Conservation (phyloP, 2,329 filamentous ascomycete species). For the Cercospora janseana region DNA sequence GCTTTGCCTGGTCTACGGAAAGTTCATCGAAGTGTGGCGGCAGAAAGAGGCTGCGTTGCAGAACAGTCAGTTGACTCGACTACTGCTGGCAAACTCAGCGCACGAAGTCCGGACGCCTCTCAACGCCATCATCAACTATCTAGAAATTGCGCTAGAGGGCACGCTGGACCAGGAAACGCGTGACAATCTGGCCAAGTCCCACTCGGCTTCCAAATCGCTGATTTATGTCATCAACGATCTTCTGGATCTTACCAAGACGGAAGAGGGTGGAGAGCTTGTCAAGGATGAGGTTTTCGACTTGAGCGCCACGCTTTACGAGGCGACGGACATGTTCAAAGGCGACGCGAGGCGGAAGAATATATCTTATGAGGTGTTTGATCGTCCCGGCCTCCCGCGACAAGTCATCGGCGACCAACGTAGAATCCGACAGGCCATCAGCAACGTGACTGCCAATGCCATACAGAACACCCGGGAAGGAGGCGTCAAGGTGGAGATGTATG, state of each 20-base stretch:
- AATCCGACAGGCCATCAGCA: constrained; percentile 78
- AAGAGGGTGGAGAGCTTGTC: constrained; percentile 74
- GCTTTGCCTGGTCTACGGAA: constrained; percentile 81
- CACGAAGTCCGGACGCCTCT: constrained; percentile 88
- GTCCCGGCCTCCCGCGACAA: constrained; percentile 65
- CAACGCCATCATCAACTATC: constrained; percentile 92
- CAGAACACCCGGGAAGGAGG: constrained; percentile 69
- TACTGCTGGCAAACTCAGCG: constrained; percentile 82
- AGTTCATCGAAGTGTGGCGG: constrained; percentile 89
- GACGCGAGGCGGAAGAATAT: constrained; percentile 77
- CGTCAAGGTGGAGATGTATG: constrained; percentile 69
- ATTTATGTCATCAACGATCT: constrained; percentile 95
- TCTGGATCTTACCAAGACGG: constrained; percentile 81
- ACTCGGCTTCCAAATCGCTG: constrained; percentile 86
- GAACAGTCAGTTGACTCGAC: constrained; percentile 72
- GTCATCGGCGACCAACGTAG: constrained; percentile 78
- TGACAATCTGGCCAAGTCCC: constrained; percentile 78
- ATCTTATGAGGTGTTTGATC: constrained; percentile 64
- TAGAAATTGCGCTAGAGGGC: constrained; percentile 86
- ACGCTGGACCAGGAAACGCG: constrained; percentile 75
- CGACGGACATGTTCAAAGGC: constrained; percentile 68
- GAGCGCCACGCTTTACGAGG: constrained; percentile 68
- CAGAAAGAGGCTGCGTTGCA: constrained; percentile 84
- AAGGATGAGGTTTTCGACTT: constrained; percentile 81
- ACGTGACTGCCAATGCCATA: constrained; percentile 80